Conservation (phyloP, 352 stramenopile genomes). For the Phytophthora sp. region DNA sequence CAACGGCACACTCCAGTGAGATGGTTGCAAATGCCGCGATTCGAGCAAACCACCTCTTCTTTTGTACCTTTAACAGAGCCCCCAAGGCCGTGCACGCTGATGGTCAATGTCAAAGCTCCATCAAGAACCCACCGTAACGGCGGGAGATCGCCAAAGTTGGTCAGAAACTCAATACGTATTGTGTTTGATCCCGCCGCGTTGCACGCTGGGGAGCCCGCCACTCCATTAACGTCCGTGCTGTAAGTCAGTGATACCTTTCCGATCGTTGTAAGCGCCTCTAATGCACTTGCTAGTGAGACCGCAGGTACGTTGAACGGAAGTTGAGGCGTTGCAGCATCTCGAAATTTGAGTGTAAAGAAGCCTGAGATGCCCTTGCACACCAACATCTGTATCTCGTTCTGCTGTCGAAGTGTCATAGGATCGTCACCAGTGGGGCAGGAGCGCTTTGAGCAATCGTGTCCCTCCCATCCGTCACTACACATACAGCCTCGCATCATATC, state of each 20-base stretch:
- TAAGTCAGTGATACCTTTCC: conserved; percentile 56
- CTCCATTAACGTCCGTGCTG: conserved; percentile 27
- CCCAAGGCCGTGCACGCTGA: conserved; percentile 51
- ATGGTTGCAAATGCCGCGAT: conserved; percentile 60
- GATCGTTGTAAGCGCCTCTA: conserved; percentile 56
- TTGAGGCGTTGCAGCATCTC: conserved; percentile 66
- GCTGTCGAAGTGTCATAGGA: conserved; percentile 71
- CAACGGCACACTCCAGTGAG: conserved; percentile 66
- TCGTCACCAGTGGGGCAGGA: conserved; percentile 92
- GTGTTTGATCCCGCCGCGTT: conserved; percentile 51
- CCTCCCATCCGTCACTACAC: conserved; percentile 88
- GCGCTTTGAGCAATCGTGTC: conserved; percentile 88
- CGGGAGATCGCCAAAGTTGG: conserved; percentile 69
- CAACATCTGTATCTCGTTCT: conserved; percentile 85
- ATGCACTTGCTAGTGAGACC: conserved; percentile 29
- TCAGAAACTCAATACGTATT: conserved; percentile 72
- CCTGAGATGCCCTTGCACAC: conserved; percentile 64
- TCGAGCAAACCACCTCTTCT: conserved; percentile 67
- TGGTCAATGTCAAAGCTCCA: conserved; percentile 55
- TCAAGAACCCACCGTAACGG: conserved; percentile 71
- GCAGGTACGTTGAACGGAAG: conserved; percentile 50
- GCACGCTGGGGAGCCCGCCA: conserved; percentile 38
- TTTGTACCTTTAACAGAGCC: conserved; percentile 65
- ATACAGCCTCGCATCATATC: conserved; percentile 86
- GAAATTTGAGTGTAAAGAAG: conserved; percentile 75